phyloP scores from a whole-genome alignment of 2,329 filamentous ascomycete species.

The Beauveria caledonica region DNA sequence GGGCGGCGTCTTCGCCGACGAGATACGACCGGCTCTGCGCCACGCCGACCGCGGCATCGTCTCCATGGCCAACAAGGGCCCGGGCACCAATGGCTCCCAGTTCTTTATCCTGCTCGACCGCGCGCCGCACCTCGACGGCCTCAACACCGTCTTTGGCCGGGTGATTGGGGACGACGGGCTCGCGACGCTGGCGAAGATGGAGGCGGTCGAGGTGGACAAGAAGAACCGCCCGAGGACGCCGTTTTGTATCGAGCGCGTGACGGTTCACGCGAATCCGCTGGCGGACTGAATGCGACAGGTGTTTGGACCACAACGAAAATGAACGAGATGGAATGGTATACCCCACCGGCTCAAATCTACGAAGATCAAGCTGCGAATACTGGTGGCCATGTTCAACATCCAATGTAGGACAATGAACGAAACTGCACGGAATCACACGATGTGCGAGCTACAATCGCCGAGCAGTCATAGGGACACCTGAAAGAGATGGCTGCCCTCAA shows the following conservation, averaged over 20 bases:
- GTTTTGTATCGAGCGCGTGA: conserved; percentile 59
- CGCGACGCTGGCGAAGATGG: conserved; percentile 61
- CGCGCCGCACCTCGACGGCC: conserved; percentile 71
- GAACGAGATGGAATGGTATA: neutral
- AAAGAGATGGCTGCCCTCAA: neutral
- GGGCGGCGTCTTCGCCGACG: conserved; percentile 67
- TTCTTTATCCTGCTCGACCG: conserved; percentile 76
- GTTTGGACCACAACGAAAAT: neutral
- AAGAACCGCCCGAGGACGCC: conserved; percentile 65
- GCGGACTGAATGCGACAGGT: conserved; percentile 37
- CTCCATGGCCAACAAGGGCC: conserved; percentile 73
- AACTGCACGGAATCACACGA: neutral
- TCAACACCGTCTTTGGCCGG: conserved; percentile 78
- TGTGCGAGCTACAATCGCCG: neutral
- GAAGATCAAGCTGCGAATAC: neutral
- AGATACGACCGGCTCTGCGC: conserved; percentile 62
- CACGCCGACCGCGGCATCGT: conserved; percentile 63
- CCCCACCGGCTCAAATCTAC: neutral
- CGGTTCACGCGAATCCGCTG: conserved; percentile 72
- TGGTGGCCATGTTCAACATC: neutral
- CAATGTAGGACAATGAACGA: neutral
- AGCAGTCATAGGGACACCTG: neutral
- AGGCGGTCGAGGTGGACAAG: conserved; percentile 65
- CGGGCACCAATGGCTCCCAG: conserved; percentile 66
- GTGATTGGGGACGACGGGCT: conserved; percentile 57